Conservation (phyloP, 1,284 basidiomycete species). For the Heterobasidion annosum region DNA sequence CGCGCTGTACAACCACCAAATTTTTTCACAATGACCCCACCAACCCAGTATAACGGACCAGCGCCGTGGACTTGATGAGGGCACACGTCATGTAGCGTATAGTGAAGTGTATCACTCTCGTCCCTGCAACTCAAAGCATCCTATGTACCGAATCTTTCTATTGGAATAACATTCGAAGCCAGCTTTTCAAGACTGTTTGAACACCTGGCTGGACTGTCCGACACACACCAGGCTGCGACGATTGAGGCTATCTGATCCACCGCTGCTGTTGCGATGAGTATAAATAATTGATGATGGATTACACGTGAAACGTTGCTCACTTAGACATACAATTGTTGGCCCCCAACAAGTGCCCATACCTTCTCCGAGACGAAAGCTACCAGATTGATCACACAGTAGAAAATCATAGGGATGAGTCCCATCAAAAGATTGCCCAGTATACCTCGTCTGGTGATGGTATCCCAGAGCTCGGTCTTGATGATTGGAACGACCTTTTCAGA, state of each 20-base stretch:
- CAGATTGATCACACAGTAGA: slow-evolving; percentile 27
- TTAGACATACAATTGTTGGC: not conserved
- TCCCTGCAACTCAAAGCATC: no score
- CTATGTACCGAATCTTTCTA: no score
- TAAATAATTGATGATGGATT: no score
- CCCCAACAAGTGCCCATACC: not conserved
- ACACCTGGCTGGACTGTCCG: no score
- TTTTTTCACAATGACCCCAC: not conserved
- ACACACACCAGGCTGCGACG: no score
- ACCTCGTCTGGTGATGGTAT: slow-evolving; percentile 51
- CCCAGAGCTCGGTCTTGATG: slow-evolving; percentile 54
- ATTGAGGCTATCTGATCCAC: no score
- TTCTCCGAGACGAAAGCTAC: slow-evolving; percentile 7
- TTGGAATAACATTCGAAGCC: no score
- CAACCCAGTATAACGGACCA: not conserved
- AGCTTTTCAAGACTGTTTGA: no score
- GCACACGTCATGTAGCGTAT: no score
- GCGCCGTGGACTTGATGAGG: no score
- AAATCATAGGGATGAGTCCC: slow-evolving; percentile 50
- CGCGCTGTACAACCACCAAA: not conserved
- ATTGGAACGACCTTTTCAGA: slow-evolving; percentile 30
- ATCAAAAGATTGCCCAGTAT: slow-evolving; percentile 52
- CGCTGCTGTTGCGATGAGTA: no score
- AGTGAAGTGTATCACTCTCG: no score
- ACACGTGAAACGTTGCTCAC: not conserved